Evolutionary conservation across 1,139 yeast genomes (phyloP).

Genomic region (Williopsis jadinii): DNA sequence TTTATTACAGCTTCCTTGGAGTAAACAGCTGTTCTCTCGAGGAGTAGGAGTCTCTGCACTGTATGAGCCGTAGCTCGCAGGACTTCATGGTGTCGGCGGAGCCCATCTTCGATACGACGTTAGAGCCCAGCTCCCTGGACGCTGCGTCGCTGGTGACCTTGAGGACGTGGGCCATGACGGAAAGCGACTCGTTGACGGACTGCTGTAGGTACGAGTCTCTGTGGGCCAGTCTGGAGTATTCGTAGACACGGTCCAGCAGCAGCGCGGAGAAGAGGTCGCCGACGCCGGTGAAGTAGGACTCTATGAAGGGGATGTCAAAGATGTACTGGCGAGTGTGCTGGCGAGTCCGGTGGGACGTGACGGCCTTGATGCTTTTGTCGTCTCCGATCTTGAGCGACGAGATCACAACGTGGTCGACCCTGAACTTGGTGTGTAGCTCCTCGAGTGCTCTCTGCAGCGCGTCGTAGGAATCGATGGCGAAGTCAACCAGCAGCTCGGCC

Average conservation of each 20-base stretch:
- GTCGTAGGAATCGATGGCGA: conserved; percentile 30
- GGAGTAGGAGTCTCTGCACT: conserved; percentile 26
- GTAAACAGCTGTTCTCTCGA: conserved; percentile 13
- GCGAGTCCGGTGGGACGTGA: conserved; percentile 9
- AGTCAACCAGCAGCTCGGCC: conserved; percentile 48
- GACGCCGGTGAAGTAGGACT: conserved; percentile 68
- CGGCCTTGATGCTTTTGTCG: conserved; percentile 8
- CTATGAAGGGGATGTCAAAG: conserved; percentile 46
- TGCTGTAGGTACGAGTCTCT: conserved; percentile 6
- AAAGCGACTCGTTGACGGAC: conserved; percentile 19
- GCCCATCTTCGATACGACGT: conserved; percentile 28
- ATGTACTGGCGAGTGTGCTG: conserved; percentile 9
- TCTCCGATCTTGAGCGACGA: conserved; percentile 30
- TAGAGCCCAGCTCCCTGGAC: conserved; percentile 19
- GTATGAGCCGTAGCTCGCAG: conserved; percentile 31
- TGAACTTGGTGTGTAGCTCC: conserved; percentile 33
- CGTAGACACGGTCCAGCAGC: conserved; percentile 41
- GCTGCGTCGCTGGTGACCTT: conserved; percentile 18
- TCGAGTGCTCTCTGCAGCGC: conserved; percentile 35
- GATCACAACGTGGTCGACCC: conserved; percentile 42
- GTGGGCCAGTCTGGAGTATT: not conserved
- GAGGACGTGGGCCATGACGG: conserved; percentile 20
- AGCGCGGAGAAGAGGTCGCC: conserved; percentile 66
- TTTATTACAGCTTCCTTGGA: not conserved
- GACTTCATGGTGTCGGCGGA: conserved; percentile 32